A percentile compares a stretch with the other conserved stretches of the same genome.
These are phyloP conservation scores for Aquilaria yunnanensis DNA, from an alignment of 345 rosid species.

Conservation along the genomic window DNA sequence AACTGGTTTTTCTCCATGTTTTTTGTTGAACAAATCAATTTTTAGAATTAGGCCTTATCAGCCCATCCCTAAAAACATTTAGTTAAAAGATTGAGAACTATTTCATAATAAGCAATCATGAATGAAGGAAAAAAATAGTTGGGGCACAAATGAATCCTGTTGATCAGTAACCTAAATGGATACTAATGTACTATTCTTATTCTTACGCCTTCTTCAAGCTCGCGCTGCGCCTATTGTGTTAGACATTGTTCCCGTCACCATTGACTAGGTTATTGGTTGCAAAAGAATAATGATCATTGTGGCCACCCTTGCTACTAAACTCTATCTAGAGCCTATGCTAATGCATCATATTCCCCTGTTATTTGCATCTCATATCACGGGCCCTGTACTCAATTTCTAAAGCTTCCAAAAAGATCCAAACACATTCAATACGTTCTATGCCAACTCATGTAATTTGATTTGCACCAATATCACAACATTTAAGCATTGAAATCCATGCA, in stretches of 20 bases:
- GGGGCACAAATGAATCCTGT: too few relatives aligned
- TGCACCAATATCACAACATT: slow-evolving; percentile 76
- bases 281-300: slow-evolving; percentile 51
- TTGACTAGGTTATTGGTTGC: slow-evolving; percentile 56
- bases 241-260: slow-evolving; percentile 20
- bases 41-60: too few relatives aligned
- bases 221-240: slow-evolving; percentile 56
- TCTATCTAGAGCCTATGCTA: slow-evolving; percentile 30
- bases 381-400: slow-evolving; percentile 63
- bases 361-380: slow-evolving; percentile 50
- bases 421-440: slow-evolving; percentile 72
- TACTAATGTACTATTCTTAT: too few relatives aligned
- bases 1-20: too few relatives aligned
- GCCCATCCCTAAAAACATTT: too few relatives aligned
- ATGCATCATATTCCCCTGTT: slow-evolving; percentile 57
- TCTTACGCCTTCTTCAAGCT: slow-evolving; percentile 63
- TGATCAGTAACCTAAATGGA: too few relatives aligned
- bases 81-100: too few relatives aligned
- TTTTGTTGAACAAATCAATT: too few relatives aligned
- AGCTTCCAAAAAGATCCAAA: slow-evolving; percentile 86
- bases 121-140: too few relatives aligned
- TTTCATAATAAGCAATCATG: too few relatives aligned
- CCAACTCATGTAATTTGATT: slow-evolving; percentile 88
- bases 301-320: slow-evolving; percentile 50
- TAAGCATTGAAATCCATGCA: slow-evolving; percentile 67